Base-by-base conservation (phyloP, 768 basidiomycete genomes). In the Suillus sp. region DNA sequence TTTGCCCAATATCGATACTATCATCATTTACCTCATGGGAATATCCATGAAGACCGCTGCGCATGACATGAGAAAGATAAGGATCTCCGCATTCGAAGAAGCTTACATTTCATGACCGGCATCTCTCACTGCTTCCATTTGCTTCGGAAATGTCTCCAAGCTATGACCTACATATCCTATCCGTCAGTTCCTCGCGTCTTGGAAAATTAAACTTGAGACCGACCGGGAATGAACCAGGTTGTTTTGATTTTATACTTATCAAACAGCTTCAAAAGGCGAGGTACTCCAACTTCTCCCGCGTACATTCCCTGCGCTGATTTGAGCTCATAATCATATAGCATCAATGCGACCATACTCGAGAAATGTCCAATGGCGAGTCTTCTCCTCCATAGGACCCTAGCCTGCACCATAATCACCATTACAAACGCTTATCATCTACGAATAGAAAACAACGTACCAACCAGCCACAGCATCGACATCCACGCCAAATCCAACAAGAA, bases 391-490 rank as follows among this genome's bases (percentile, higher is more conserved):
- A 90, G 0, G 87, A 88, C 7, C 90, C 89, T 20, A 89, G 79
- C 86, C 86, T 89, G 61, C 10, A 27, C 20, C 1, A 30, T 40
- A 3, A 57, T 20, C 3, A 7, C 27, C 27, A 20, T 57, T 22
- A 1, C 32, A 22, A 4, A 57, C 32, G 18, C 18, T 50, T 35
- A 25, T 57, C n/a, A 38, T 61, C 20, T 54, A 13, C 18, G 13
- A 61, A 34, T 22, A 10, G 1, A 59, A 60, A 25, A n/a, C 14
- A 22, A 59, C 35, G 27, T 69, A 83, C 88, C 89, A 90, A 65
- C 89, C 89, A 5, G 87, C 83, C 1, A 89, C 88, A 6, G 88
- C 87, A 62, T 91, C 89, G 3, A 91, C 86, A 66, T 90, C 89
- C 11, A 89, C 85, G 27, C 87, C 87, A 70, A 86, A 84, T n/a